Evolutionary conservation across 129 eudicot species (phyloP).

Genomic region (Cynara cardunculus): DNA sequence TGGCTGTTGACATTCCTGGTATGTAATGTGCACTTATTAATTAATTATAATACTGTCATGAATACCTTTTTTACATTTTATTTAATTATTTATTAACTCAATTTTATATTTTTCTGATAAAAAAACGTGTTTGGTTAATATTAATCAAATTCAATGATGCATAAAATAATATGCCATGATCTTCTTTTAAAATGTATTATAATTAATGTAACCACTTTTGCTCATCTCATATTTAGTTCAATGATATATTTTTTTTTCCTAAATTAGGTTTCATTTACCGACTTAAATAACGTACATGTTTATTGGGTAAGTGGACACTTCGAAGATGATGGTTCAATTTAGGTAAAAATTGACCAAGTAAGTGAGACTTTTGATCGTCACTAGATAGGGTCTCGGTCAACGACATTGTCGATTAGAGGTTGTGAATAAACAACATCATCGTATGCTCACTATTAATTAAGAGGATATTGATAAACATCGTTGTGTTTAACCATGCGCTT

Average conservation of each 20-base stretch:
- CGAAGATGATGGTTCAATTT: background rate
- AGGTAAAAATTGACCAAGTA: background rate
- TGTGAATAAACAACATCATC: background rate
- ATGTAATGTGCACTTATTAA: background rate
- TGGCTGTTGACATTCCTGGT: constrained; percentile 61
- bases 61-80: background rate
- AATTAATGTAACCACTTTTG: background rate
- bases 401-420: background rate
- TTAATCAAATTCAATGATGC: background rate
- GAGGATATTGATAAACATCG: background rate
- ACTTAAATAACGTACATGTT: background rate
- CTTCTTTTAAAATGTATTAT: background rate
- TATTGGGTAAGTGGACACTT: background rate
- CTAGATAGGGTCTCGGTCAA: background rate
- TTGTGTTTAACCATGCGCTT: background rate
- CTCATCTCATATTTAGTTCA: background rate
- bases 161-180: background rate
- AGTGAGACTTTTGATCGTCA: background rate
- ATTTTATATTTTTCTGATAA: background rate
- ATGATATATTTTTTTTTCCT: background rate
- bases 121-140: background rate
- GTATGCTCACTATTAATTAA: background rate
- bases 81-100: background rate
- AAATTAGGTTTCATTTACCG: background rate
- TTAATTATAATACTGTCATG: background rate